A percentile compares a stretch with the other conserved stretches of the same genome.
phyloP scores from a whole-genome alignment of 768 basidiomycete genomes.

The Exsudoporus frostii region DNA sequence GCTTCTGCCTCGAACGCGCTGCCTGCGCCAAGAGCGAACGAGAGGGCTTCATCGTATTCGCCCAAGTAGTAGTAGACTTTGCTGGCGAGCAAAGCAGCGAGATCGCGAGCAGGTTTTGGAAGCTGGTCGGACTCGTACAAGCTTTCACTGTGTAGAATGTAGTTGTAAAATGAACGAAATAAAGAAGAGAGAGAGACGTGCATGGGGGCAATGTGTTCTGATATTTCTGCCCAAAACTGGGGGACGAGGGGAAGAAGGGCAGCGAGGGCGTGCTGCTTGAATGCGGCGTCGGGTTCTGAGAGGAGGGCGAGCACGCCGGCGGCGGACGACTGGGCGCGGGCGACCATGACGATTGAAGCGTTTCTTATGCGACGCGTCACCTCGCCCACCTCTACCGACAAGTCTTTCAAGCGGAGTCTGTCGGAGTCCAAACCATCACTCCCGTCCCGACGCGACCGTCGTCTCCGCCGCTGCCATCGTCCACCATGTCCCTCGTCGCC shows the following conservation, averaged over 20 bases:
- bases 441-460: constrained; percentile 30
- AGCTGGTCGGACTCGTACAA: constrained; percentile 84
- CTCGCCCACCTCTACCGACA: constrained; percentile 36
- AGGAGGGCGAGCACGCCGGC: constrained; percentile 91
- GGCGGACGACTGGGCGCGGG: constrained; percentile 73
- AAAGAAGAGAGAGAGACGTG: constrained; percentile 38
- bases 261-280: constrained; percentile 90
- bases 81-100: constrained; percentile 90
- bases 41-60: constrained; percentile 92
- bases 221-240: constrained; percentile 98
- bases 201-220: constrained; percentile 90
- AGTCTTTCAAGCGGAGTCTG: constrained; percentile 31
- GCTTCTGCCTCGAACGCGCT: constrained; percentile 78
- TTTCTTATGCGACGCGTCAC: constrained; percentile 39
- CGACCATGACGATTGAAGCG: constrained; percentile 48
- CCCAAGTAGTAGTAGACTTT: constrained; percentile 98
- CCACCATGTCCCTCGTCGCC: constrained; percentile 48
- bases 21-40: constrained; percentile 91
- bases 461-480: not conserved
- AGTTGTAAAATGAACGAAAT: constrained; percentile 9
- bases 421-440: constrained; percentile 20
- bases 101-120: constrained; percentile 67
- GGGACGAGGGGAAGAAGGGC: constrained; percentile 81
- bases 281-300: constrained; percentile 79
- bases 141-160: constrained; percentile 59